A percentile compares a stretch with the other conserved stretches of the same genome.
Conservation (phyloP, 2,329 filamentous ascomycete genomes). For the Clonostachys solani region DNA sequence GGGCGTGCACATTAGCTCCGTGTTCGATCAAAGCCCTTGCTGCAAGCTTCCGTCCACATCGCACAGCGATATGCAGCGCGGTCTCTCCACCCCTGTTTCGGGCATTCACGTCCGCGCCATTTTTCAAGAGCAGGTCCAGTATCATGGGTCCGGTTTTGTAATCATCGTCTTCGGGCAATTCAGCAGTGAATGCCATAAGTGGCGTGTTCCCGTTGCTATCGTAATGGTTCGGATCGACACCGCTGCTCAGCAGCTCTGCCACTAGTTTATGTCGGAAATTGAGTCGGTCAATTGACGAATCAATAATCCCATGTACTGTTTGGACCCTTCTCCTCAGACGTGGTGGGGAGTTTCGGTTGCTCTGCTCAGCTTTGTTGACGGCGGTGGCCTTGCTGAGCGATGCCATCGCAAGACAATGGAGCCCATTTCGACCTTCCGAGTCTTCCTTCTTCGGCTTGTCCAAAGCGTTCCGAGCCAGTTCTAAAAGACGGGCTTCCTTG, state of each 20-base stretch:
- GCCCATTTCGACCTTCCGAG: conserved; percentile 45
- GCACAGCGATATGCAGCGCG: conserved; percentile 47
- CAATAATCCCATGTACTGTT: conserved; percentile 9
- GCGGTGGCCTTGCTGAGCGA: conserved; percentile 35
- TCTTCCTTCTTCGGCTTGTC: conserved; percentile 15
- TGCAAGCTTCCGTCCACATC: conserved; percentile 47
- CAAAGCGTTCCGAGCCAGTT: conserved; percentile 2
- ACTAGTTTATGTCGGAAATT: conserved; percentile 7
- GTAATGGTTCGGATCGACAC: conserved; percentile 48
- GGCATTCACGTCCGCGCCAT: conserved; percentile 39
- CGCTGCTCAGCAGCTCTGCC: conserved; percentile 22
- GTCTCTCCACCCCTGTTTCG: conserved; percentile 52
- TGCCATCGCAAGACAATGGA: conserved; percentile 54
- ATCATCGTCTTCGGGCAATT: conserved; percentile 45
- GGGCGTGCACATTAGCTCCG: conserved; percentile 41
- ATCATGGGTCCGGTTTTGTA: conserved; percentile 41
- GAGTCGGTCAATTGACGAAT: conserved; percentile 24
- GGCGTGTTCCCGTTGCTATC: conserved; percentile 47
- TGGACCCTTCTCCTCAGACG: conserved; percentile 3
- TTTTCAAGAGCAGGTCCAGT: conserved; percentile 32
- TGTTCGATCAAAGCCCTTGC: conserved; percentile 37
- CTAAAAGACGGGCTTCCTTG: no score
- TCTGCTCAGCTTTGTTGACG: conserved; percentile 18
- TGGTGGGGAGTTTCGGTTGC: not conserved
- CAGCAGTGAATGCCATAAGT: conserved; percentile 48